These are phyloP conservation scores for Macrophomina tecta DNA, from an alignment of 2,329 filamentous ascomycete genomes.

Conservation along the genomic window DNA sequence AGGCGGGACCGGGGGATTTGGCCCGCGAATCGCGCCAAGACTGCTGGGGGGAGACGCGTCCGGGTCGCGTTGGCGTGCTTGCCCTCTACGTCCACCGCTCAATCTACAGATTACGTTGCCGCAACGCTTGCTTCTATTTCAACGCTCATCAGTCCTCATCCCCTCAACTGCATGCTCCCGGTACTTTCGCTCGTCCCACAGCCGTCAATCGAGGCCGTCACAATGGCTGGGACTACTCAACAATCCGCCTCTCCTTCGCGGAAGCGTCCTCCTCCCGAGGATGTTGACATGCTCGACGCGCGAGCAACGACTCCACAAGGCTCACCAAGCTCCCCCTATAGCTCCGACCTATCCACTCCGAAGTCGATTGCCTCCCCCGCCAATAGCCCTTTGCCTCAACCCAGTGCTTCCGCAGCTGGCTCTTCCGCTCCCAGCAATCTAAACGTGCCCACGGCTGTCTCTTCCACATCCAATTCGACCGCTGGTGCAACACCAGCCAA, in stretches of 20 bases:
- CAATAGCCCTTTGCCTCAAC: conserved; percentile 30
- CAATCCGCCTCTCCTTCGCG: conserved; percentile 31
- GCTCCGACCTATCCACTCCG: conserved; percentile 41
- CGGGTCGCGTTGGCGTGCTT: conserved; percentile 20
- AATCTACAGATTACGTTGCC: neutral
- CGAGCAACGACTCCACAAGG: conserved; percentile 34
- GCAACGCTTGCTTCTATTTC: neutral
- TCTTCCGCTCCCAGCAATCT: conserved; percentile 31
- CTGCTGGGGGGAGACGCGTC: conserved; percentile 6
- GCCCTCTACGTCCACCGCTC: neutral
- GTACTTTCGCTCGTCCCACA: neutral
- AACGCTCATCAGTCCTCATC: neutral
- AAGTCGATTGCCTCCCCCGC: conserved; percentile 40
- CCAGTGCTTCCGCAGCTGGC: neutral
- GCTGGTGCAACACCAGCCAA: conserved; percentile 43
- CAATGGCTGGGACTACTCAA: conserved; percentile 39
- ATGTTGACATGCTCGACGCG: conserved; percentile 33
- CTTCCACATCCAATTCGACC: neutral
- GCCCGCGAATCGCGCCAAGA: conserved; percentile 8
- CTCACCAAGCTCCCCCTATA: conserved; percentile 35
- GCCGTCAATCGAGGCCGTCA: neutral
- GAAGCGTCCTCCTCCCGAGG: conserved; percentile 43
- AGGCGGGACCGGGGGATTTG: neutral
- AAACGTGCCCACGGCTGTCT: neutral
- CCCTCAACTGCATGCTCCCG: neutral